Evolutionary conservation across 2,329 filamentous ascomycete species (phyloP).

Genomic region (Calonectria crousiana): DNA sequence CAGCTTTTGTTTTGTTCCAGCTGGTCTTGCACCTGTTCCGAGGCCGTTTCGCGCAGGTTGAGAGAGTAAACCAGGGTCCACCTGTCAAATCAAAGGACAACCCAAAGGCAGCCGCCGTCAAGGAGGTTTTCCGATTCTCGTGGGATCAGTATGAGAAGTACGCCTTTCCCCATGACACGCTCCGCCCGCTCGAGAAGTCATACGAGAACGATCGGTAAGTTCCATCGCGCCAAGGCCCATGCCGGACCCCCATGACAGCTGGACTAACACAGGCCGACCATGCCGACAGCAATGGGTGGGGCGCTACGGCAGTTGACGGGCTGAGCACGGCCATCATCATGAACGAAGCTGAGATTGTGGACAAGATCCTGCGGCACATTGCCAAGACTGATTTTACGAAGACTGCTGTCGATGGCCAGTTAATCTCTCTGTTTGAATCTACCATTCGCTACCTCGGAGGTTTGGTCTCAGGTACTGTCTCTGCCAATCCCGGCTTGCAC

Average conservation of each 20-base stretch:
- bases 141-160: slow-evolving; percentile 36
- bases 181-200: slow-evolving; percentile 20
- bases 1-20: slow-evolving; percentile 15
- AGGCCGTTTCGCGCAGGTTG: not conserved
- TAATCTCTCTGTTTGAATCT: slow-evolving; percentile 32
- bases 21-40: not conserved
- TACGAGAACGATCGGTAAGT: slow-evolving; percentile 34
- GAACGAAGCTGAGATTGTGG: slow-evolving; percentile 29
- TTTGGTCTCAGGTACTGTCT: slow-evolving; percentile 21
- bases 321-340: slow-evolving; percentile 37
- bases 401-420: slow-evolving; percentile 12
- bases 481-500: not conserved
- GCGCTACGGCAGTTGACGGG: slow-evolving; percentile 36
- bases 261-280: not conserved
- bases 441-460: slow-evolving; percentile 38
- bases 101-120: slow-evolving; percentile 24
- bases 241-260: too few relatives aligned
- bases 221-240: not conserved
- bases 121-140: slow-evolving; percentile 31
- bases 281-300: slow-evolving; percentile 35
- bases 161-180: slow-evolving; percentile 34
- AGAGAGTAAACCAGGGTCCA: not conserved
- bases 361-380: slow-evolving; percentile 33
- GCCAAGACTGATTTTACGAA: slow-evolving; percentile 29
- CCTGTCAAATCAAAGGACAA: not conserved